Conservation (phyloP, 768 basidiomycete genomes). For the Leccinum obscurum region DNA sequence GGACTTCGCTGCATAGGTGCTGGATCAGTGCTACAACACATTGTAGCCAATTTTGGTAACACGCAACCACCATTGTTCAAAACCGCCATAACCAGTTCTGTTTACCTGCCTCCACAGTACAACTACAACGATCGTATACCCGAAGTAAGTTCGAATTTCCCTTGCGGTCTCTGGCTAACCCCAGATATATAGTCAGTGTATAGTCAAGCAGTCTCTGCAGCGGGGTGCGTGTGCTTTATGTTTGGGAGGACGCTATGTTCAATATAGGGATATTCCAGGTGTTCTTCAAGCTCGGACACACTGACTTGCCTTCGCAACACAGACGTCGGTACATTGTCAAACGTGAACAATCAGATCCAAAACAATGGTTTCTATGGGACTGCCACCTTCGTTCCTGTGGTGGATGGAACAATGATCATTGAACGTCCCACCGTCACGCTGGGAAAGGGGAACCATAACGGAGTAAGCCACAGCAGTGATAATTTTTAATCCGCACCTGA, state of each 20-base stretch:
- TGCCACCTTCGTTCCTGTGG: slow-evolving; percentile 35
- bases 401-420: slow-evolving; percentile 37
- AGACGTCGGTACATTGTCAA: slow-evolving; percentile 23
- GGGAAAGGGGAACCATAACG: slow-evolving; percentile 31
- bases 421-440: slow-evolving; percentile 35
- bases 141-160: slow-evolving; percentile 24
- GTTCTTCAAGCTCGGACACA: slow-evolving; percentile 32
- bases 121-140: slow-evolving; percentile 40
- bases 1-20: slow-evolving; percentile 32
- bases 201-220: slow-evolving; percentile 33
- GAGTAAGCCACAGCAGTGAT: slow-evolving; percentile 22
- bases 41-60: slow-evolving; percentile 46
- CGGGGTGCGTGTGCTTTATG: slow-evolving; percentile 31
- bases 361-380: slow-evolving; percentile 31
- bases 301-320: slow-evolving; percentile 41
- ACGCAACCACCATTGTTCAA: slow-evolving; percentile 47
- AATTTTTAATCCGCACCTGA: background rate
- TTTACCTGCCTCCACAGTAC: slow-evolving; percentile 47
- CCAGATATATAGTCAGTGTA: slow-evolving; percentile 30
- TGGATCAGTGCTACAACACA: slow-evolving; percentile 51
- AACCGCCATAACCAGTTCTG: slow-evolving; percentile 46
- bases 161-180: background rate
- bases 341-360: slow-evolving; percentile 29
- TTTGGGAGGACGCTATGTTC: background rate
- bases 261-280: slow-evolving; percentile 27